Percentiles rank a stretch among this genome's conserved stretches.
phyloP scores from a whole-genome alignment of 805 yeast genomes.

The Pichia insulana region DNA sequence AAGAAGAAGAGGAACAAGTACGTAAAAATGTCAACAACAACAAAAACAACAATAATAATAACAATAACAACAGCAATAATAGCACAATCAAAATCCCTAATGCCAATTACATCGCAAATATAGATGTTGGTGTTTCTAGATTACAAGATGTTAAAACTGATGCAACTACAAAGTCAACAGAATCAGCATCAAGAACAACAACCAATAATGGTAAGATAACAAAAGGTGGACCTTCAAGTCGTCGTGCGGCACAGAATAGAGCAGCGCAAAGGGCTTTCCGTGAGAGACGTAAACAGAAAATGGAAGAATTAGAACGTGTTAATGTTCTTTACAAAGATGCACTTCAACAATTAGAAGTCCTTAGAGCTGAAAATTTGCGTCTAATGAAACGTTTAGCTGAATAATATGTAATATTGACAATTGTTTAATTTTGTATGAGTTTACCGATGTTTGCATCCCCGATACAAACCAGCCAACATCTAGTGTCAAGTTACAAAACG shows the following conservation, averaged over 20 bases:
- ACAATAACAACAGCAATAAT: neutral
- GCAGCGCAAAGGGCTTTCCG: conserved; percentile 90
- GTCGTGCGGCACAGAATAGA: conserved; percentile 81
- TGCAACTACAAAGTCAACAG: neutral
- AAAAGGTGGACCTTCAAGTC: no score
- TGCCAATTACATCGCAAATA: conserved; percentile 1
- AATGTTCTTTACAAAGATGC: conserved; percentile 56
- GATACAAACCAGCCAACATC: no score
- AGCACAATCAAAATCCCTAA: neutral
- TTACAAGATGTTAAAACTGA: neutral
- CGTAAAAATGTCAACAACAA: neutral
- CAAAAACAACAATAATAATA: neutral
- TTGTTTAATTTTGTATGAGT: neutral
- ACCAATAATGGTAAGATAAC: no score
- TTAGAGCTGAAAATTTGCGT: conserved; percentile 61
- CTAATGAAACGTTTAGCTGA: conserved; percentile 47
- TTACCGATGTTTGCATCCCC: no score
- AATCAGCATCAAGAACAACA: neutral
- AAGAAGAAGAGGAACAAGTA: neutral
- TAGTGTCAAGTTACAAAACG: no score
- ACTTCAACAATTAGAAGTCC: conserved; percentile 54
- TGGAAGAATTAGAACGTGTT: conserved; percentile 69
- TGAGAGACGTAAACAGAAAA: conserved; percentile 70
- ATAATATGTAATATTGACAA: neutral
- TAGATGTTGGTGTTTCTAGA: neutral